Percentiles rank a stretch among this genome's conserved stretches.
Conservation (phyloP, 345 rosid genomes). For the Populus euphratica region DNA sequence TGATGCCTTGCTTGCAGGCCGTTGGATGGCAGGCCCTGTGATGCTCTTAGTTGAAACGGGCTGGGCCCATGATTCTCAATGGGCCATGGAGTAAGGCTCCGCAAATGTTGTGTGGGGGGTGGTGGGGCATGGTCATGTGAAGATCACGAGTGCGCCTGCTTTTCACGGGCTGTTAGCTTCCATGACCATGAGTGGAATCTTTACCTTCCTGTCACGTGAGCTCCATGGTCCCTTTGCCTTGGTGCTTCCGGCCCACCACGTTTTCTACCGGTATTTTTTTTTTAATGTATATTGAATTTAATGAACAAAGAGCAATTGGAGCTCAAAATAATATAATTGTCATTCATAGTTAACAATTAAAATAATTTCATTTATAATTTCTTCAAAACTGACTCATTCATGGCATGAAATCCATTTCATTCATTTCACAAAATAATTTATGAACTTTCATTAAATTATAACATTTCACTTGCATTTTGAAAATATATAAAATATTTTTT, state of each 20-base stretch:
- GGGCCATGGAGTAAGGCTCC: background rate
- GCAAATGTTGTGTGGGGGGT: background rate
- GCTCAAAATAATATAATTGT: too few species aligned
- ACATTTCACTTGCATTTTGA: too few species aligned
- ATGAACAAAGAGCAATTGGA: too few species aligned
- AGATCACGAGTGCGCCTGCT: conserved; percentile 7
- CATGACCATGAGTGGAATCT: too few species aligned
- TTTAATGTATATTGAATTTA: too few species aligned
- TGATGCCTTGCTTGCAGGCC: background rate
- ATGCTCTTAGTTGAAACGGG: background rate
- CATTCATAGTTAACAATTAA: too few species aligned
- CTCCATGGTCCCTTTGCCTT: background rate
- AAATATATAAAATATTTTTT: too few species aligned
- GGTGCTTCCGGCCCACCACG: background rate
- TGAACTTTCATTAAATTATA: too few species aligned
- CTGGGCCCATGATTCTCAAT: background rate
- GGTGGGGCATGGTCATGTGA: background rate
- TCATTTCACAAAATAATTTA: too few species aligned
- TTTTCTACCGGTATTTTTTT: background rate
- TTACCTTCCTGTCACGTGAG: conserved; percentile 7
- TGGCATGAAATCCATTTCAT: too few species aligned
- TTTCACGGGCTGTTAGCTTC: background rate
- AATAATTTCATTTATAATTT: too few species aligned
- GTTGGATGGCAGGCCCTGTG: background rate
- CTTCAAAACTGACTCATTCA: too few species aligned